Percentiles rank a stretch among this genome's conserved stretches.
These are phyloP conservation scores for Leccinum arenicola DNA, from an alignment of 768 basidiomycete species.

Conservation along the genomic window DNA sequence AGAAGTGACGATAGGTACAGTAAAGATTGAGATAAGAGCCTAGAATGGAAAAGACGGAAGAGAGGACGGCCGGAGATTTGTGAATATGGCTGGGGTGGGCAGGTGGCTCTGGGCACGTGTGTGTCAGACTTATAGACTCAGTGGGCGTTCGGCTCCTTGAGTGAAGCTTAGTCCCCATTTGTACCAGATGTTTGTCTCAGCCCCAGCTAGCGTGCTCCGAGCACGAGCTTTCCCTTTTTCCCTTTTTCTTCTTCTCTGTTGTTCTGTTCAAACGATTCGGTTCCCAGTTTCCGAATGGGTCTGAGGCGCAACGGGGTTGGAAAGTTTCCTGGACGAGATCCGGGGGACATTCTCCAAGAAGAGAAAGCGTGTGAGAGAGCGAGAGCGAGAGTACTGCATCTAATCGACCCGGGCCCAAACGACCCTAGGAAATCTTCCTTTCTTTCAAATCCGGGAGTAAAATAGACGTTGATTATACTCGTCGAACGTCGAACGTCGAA, in stretches of 20 bases:
- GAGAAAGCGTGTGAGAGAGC: background rate
- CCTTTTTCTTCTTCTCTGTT: background rate
- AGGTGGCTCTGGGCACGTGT: background rate
- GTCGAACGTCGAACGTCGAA: constrained; percentile 8
- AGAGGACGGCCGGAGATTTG: background rate
- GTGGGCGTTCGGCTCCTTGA: background rate
- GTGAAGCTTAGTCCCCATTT: background rate
- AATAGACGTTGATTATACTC: constrained; percentile 16
- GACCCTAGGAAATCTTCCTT: background rate
- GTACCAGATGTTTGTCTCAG: background rate
- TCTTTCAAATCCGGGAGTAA: background rate
- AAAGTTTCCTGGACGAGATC: constrained; percentile 7
- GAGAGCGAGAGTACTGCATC: background rate
- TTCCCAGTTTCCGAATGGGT: constrained; percentile 23
- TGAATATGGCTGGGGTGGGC: background rate
- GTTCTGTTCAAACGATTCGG: constrained; percentile 1
- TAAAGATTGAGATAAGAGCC: background rate
- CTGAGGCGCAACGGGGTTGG: constrained; percentile 3
- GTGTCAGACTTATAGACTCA: background rate
- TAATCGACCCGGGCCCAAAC: constrained; percentile 15
- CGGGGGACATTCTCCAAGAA: background rate
- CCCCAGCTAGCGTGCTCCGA: constrained; percentile 14
- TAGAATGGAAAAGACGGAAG: background rate
- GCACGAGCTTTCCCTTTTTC: constrained; percentile 6
- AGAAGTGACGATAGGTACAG: background rate